Evolutionary conservation across 345 rosid genomes (phyloP).

Genomic region (Eucalyptus tenuipes): DNA sequence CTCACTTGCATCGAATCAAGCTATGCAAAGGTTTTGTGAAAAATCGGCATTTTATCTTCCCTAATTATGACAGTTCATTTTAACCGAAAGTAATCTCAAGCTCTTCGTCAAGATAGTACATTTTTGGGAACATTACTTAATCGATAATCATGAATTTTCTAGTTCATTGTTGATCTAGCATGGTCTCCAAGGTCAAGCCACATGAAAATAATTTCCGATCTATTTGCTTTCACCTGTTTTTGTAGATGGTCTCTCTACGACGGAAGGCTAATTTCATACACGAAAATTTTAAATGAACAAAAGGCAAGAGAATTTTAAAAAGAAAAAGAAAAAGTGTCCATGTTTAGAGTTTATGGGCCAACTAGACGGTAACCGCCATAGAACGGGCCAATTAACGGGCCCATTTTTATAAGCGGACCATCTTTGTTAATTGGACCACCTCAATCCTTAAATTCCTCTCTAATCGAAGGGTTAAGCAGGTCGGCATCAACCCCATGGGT

Average conservation of each 20-base stretch:
- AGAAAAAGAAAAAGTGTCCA: neutral
- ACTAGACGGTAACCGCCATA: neutral
- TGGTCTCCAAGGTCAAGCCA: neutral
- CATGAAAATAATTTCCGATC: neutral
- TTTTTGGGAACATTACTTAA: accelerated
- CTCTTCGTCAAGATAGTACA: neutral
- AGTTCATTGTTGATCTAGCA: neutral
- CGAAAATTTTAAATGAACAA: neutral
- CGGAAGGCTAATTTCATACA: neutral
- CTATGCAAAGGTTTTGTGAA: neutral
- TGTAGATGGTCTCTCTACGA: neutral
- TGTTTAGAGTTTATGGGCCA: neutral
- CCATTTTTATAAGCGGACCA: neutral
- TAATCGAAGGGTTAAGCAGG: neutral
- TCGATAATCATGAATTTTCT: neutral
- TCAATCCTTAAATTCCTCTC: neutral
- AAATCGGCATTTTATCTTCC: neutral
- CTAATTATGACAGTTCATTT: neutral
- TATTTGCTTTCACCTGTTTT: neutral
- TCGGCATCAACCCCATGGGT: neutral
- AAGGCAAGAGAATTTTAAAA: neutral
- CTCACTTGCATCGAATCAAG: neutral
- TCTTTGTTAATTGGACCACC: neutral
- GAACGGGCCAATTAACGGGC: neutral
- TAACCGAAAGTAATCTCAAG: neutral